Evolutionary conservation across 352 stramenopile genomes (phyloP), one percentile per base, ranked within the genome.

Genomic region (Peronospora destructor): DNA sequence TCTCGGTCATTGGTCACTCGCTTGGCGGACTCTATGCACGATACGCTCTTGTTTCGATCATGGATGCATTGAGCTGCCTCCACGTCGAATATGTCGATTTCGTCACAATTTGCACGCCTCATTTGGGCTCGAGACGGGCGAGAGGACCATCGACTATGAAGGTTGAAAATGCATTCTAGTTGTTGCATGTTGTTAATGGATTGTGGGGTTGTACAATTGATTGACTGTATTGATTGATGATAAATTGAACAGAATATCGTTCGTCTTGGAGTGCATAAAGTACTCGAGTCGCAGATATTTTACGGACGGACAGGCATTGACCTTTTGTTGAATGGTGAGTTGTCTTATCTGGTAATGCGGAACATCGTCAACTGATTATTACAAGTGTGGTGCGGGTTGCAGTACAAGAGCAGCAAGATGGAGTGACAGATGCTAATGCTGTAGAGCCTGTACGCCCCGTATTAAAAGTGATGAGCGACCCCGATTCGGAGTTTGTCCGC

Each of bases 271-370:
- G 76, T 89, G 13, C 81, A 91, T 56, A 84, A 66, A 7, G 70
- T 91, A 32, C 43, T 91, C 2, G 64, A 61, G 8, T 84, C 73
- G 10, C 62, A 68, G n/a, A 66, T 59, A 16, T 64, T 89, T 37
- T 91, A 89, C 41, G 81, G 81, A 9, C 70, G 79, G 45, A 89
- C 81, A 9, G 81, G 81, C 36, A 68, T 84, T 29, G 81, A 91
- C 61, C 61, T 91, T 5, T 52, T 91, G 9, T 59, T 89, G 12
- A 61, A 82, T 40, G 44, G 60, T 73, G 50, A 56, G 52, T 49
- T 51, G 34, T 56, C 14, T 10, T 34, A 40, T 45, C 34, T 36
- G 26, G 13, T 26, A 2, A 13, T 53, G 4, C 10, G 23, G 17
- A 4, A 13, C n/a, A 10, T 45, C 17, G 43, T 57, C 17, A 19